Percentiles rank a stretch among this genome's conserved stretches.
Conservation (phyloP, 352 stramenopile species). For the Phytophthora capsici region DNA sequence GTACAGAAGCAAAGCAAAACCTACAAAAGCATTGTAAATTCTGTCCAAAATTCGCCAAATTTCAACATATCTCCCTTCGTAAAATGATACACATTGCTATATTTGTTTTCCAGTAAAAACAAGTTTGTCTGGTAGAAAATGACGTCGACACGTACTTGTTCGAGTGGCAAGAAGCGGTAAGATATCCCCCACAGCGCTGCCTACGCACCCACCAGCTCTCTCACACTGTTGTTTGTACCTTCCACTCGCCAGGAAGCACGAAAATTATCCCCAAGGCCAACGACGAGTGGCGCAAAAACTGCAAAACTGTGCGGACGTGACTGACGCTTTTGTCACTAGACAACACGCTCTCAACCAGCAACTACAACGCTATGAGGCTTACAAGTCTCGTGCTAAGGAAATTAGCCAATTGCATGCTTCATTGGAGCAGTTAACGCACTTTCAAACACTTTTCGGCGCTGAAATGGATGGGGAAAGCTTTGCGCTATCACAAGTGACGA, state of each 20-base stretch:
- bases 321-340: slow-evolving; percentile 8
- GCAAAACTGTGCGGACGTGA: slow-evolving; percentile 21
- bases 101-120: too few species aligned
- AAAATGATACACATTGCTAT: too few species aligned
- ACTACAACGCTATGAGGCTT: slow-evolving; percentile 9
- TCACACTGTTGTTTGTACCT: background rate
- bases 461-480: slow-evolving; percentile 16
- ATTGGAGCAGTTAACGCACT: slow-evolving; percentile 25
- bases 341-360: slow-evolving; percentile 10
- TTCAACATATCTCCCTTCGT: too few species aligned
- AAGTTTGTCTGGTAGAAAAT: too few species aligned
- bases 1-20: too few species aligned
- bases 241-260: slow-evolving; percentile 19
- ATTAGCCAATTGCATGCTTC: slow-evolving; percentile 13
- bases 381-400: slow-evolving; percentile 10
- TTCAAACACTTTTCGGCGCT: slow-evolving; percentile 21
- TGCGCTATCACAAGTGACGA: slow-evolving; percentile 6
- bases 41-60: too few species aligned
- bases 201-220: too few species aligned
- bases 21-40: too few species aligned
- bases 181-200: too few species aligned
- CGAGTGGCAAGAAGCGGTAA: too few species aligned
- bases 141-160: too few species aligned
- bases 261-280: slow-evolving; percentile 72
- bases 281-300: slow-evolving; percentile 25